Evolutionary conservation across 805 yeast genomes (phyloP), one percentile per base, ranked within the genome.

Genomic region (Metschnikowia reukaufii): DNA sequence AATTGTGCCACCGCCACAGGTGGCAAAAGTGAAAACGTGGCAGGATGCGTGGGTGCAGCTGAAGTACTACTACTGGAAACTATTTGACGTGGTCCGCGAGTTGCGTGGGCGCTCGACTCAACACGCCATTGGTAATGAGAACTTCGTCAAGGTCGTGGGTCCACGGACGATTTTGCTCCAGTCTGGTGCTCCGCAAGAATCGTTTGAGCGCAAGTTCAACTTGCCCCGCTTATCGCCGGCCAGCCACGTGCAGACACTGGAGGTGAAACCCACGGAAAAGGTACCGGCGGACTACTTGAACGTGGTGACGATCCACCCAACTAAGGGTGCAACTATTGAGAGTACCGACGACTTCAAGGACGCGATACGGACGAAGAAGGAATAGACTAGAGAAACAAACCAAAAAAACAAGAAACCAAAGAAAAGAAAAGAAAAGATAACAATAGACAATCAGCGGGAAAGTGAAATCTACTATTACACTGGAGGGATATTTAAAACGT

Each of bases 151-250:
- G 31, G 65, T 82, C 4, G 60, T 69, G 10, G 88, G 88, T 0
- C 86, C 86, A 9, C 68, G 84, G 37, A 71, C 70, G 20, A 47
- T 79, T 3, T 60, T 79, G 44, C 56, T 79, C 4, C 82, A 78
- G 50, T 72, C 81, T 4, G 76, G 70, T 27, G 56, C 70, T 3
- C 66, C 58, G 2, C 51, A 46, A 36, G 55, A 49, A 19, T 39
- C 46, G 35, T 52, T 44, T 27, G 57, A 51, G 37, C 38, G 46
- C 4, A 39, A 41, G 20, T 50, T 49, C 23, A 35, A 34, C 27
- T 42, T 51, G 25, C 53, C 57, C 6, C 44, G 46, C 9, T 25
- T 52, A 16, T 45, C 49, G 15, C 47, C 54, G 2, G 45, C 39
- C 3, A 44, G 41, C 10, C 39, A 49, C 44, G 45, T 44, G 29